These are phyloP conservation scores for Aaosphaeria pasadenensis DNA, from an alignment of 2,329 filamentous ascomycete species.

Conservation along the genomic window DNA sequence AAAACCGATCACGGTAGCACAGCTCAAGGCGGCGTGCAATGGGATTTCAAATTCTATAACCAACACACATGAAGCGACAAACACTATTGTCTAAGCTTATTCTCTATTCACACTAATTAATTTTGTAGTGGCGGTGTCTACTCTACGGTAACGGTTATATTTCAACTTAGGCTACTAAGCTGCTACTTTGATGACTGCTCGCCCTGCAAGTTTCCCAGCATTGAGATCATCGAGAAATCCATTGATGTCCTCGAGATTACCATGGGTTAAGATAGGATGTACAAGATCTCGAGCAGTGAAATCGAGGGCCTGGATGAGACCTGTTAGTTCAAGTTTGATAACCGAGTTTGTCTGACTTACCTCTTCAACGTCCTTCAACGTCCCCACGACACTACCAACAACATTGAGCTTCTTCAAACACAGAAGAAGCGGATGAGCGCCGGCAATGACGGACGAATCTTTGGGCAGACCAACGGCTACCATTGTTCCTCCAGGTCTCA, in stretches of 20 bases:
- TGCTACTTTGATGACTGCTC: slow-evolving; percentile 42
- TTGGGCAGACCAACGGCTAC: slow-evolving; percentile 27
- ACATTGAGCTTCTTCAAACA: slow-evolving; percentile 42
- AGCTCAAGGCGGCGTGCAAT: too few relatives aligned
- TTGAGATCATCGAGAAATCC: slow-evolving; percentile 39
- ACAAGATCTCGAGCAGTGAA: slow-evolving; percentile 44
- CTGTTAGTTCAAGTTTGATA: neutral
- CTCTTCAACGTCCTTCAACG: slow-evolving; percentile 46
- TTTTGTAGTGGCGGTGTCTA: too few relatives aligned
- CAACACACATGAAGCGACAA: too few relatives aligned
- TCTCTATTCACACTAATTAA: too few relatives aligned
- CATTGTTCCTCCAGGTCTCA: slow-evolving; percentile 24
- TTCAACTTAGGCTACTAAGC: slow-evolving; percentile 1
- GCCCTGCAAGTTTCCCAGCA: slow-evolving; percentile 38
- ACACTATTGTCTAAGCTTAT: too few relatives aligned
- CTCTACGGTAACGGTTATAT: too few relatives aligned
- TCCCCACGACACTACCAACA: slow-evolving; percentile 43
- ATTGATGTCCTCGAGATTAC: slow-evolving; percentile 38
- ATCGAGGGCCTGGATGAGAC: slow-evolving; percentile 23
- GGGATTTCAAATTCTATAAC: too few relatives aligned
- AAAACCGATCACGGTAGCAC: too few relatives aligned
- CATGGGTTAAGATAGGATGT: slow-evolving; percentile 38
- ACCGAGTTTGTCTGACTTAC: slow-evolving; percentile 12
- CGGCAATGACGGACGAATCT: slow-evolving; percentile 17
- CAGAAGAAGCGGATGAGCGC: slow-evolving; percentile 35